Percentiles rank a stretch among this genome's conserved stretches.
phyloP scores from a whole-genome alignment of 108 stramenopile genomes.

The Phaeodactylum tricornutum region DNA sequence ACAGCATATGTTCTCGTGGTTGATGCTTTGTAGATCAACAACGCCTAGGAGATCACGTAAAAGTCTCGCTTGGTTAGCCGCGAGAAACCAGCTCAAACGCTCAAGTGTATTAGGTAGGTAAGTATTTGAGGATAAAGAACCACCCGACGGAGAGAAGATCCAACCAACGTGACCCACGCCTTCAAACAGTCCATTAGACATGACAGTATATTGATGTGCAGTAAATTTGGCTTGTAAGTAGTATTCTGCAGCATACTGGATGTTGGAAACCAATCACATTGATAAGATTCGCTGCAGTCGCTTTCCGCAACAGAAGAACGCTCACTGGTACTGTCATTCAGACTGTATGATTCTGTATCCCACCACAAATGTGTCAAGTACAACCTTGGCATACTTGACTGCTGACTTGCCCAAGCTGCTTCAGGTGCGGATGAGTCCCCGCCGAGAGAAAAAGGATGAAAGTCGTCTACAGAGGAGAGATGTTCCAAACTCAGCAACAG shows the following conservation, averaged over 20 bases:
- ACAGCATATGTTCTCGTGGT: slow-evolving; percentile 89
- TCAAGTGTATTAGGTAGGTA: slow-evolving; percentile 42
- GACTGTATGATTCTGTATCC: slow-evolving; percentile 16
- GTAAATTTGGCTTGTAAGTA: too few relatives aligned
- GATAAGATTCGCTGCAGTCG: too few relatives aligned
- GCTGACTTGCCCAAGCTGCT: slow-evolving; percentile 3
- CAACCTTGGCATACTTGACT: slow-evolving; percentile 7
- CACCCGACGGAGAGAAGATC: slow-evolving; percentile 30
- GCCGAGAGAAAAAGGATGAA: slow-evolving; percentile 6
- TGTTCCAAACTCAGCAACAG: slow-evolving; percentile 57
- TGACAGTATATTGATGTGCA: too few relatives aligned
- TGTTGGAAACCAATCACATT: neutral
- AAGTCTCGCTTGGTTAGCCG: slow-evolving; percentile 39
- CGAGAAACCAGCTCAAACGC: slow-evolving; percentile 46
- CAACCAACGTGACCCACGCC: slow-evolving; percentile 33
- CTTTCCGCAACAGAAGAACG: too few relatives aligned
- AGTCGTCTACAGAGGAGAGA: slow-evolving; percentile 16
- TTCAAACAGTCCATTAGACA: slow-evolving; percentile 6
- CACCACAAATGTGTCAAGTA: slow-evolving; percentile 59
- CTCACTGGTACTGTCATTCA: too few relatives aligned
- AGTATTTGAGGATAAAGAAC: slow-evolving; percentile 6
- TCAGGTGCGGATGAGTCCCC: slow-evolving; percentile 3
- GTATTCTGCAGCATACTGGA: too few relatives aligned
- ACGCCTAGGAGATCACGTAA: slow-evolving; percentile 62
- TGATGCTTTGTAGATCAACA: slow-evolving; percentile 61